Evolutionary conservation across 306 rosid species (phyloP).

Genomic region (Castanospermum australe): DNA sequence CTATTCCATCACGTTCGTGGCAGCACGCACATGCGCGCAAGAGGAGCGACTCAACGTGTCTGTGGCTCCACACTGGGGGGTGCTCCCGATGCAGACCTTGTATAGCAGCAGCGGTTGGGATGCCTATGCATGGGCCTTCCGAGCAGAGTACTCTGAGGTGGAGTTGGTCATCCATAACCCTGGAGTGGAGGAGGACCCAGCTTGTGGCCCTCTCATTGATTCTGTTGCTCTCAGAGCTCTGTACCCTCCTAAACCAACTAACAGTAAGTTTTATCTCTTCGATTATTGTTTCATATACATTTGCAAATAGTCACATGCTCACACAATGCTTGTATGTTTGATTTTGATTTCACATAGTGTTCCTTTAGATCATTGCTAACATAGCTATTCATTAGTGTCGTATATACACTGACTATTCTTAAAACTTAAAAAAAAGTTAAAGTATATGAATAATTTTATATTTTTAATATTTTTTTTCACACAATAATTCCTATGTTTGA

Average conservation of each 20-base stretch:
- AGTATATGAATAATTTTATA: too few species aligned
- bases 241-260: constrained; percentile 68
- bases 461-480: too few species aligned
- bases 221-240: constrained; percentile 72
- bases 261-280: constrained; percentile 44
- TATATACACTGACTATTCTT: too few species aligned
- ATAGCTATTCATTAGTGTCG: too few species aligned
- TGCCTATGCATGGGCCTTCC: constrained; percentile 81
- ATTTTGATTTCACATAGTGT: constrained; percentile 15
- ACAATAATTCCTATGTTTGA: too few species aligned
- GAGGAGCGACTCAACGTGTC: constrained; percentile 78
- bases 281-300: not conserved
- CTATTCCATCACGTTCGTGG: constrained; percentile 80
- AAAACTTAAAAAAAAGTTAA: too few species aligned
- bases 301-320: not conserved
- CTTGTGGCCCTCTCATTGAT: constrained; percentile 93
- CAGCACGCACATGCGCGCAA: constrained; percentile 95
- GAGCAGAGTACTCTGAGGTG: constrained; percentile 38
- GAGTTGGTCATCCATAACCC: constrained; percentile 83
- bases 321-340: not conserved
- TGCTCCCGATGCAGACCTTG: constrained; percentile 83
- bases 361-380: not conserved
- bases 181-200: constrained; percentile 91
- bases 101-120: constrained; percentile 96
- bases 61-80: constrained; percentile 77